These are phyloP conservation scores for Lenzites betulinus DNA, from an alignment of 768 basidiomycete genomes.

Conservation along the genomic window DNA sequence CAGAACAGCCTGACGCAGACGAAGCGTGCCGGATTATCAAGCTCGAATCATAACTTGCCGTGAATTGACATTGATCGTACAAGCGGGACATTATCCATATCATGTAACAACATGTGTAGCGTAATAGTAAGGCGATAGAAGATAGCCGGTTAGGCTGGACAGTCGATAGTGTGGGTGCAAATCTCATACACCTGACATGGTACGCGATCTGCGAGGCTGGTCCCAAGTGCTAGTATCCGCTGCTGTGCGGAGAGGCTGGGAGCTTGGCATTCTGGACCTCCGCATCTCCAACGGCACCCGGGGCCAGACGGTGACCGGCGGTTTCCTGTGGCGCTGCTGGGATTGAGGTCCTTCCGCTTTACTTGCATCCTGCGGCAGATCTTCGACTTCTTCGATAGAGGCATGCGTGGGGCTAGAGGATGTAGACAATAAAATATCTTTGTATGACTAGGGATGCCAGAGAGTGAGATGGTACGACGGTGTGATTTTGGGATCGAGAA, in stretches of 20 bases:
- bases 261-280: slow-evolving; percentile 2
- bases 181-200: background rate
- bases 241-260: background rate
- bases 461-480: background rate
- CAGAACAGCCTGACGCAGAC: background rate
- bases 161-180: background rate
- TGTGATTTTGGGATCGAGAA: no score
- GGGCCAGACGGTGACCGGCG: background rate
- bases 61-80: background rate
- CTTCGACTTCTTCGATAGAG: background rate
- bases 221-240: background rate
- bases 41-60: background rate
- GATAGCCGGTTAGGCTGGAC: background rate
- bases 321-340: background rate
- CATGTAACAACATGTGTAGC: background rate
- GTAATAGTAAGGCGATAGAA: background rate
- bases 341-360: background rate
- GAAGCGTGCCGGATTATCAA: background rate
- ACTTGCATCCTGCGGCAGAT: background rate
- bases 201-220: background rate
- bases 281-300: background rate
- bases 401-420: background rate
- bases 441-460: no score
- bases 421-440: background rate
- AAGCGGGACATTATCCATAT: background rate